Evolutionary conservation across 2,329 filamentous ascomycete species (phyloP).

Genomic region (Ophiocordyceps camponoti-saundersi): DNA sequence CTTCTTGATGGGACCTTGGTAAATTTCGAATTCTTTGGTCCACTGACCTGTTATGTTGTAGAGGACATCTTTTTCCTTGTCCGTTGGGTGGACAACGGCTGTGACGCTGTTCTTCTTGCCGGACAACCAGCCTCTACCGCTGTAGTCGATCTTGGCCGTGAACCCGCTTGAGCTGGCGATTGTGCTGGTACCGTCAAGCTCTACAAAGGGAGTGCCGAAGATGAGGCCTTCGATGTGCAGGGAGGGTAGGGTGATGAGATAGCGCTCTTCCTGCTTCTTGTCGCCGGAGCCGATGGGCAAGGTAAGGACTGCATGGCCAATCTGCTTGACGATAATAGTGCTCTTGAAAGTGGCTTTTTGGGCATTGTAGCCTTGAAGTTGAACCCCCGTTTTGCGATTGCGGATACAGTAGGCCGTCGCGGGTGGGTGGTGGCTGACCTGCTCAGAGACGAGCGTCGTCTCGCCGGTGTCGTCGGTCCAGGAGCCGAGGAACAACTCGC

Average conservation of each 20-base stretch:
- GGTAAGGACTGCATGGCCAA: slow-evolving; percentile 73
- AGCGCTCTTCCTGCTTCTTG: slow-evolving; percentile 39
- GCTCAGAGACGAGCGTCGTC: slow-evolving; percentile 79
- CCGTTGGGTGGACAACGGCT: slow-evolving; percentile 54
- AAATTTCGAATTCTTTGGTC: slow-evolving; percentile 69
- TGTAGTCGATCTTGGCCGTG: slow-evolving; percentile 81
- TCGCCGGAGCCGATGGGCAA: slow-evolving; percentile 32
- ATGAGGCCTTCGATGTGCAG: slow-evolving; percentile 91
- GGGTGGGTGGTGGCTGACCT: slow-evolving; percentile 88
- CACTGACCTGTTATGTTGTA: slow-evolving; percentile 85
- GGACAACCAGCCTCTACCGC: slow-evolving; percentile 82
- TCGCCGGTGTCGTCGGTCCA: slow-evolving; percentile 74
- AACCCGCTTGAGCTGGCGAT: slow-evolving; percentile 79
- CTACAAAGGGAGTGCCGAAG: slow-evolving; percentile 72
- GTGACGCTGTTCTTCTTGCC: slow-evolving; percentile 90
- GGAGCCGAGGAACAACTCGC: slow-evolving; percentile 81
- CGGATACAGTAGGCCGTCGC: slow-evolving; percentile 88
- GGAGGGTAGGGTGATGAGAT: slow-evolving; percentile 79
- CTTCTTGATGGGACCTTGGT: slow-evolving; percentile 41
- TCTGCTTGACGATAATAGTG: slow-evolving; percentile 89
- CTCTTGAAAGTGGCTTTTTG: slow-evolving; percentile 91
- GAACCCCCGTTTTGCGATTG: slow-evolving; percentile 69
- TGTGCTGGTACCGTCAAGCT: slow-evolving; percentile 70
- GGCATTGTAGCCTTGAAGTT: slow-evolving; percentile 77
- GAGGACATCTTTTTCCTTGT: slow-evolving; percentile 53